phyloP scores from a whole-genome alignment of 1,284 basidiomycete species.

The Austroboletus novae-zelandiae region DNA sequence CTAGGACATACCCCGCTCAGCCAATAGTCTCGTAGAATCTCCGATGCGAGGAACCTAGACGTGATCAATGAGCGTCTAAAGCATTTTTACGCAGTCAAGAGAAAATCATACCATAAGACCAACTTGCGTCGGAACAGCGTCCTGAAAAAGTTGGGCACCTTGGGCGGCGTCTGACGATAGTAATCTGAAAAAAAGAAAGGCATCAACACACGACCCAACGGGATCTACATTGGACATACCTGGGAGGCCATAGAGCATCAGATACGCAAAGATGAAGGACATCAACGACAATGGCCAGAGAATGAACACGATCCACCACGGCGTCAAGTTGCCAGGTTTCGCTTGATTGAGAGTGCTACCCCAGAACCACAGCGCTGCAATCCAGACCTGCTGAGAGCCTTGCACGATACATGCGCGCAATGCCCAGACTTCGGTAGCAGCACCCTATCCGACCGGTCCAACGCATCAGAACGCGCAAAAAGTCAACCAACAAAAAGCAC shows the following conservation, averaged over 20 bases:
- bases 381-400: conserved; percentile 91
- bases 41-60: conserved; percentile 73
- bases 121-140: conserved; percentile 87
- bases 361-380: conserved; percentile 94
- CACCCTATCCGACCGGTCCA: conserved; percentile 49
- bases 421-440: conserved; percentile 90
- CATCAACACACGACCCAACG: conserved; percentile 3
- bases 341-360: conserved; percentile 72
- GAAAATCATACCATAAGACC: conserved; percentile 64
- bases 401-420: conserved; percentile 88
- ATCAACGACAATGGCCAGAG: conserved; percentile 81
- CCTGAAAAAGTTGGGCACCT: conserved; percentile 86
- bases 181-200: conserved; percentile 51
- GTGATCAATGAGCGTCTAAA: background rate
- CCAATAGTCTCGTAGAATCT: conserved; percentile 90
- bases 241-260: conserved; percentile 83
- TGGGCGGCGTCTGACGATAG: conserved; percentile 86
- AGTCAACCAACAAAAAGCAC: conserved; percentile 23
- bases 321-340: conserved; percentile 48
- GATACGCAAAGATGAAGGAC: conserved; percentile 74
- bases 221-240: conserved; percentile 43
- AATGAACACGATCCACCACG: conserved; percentile 82
- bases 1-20: conserved; percentile 66
- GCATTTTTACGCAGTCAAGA: background rate
- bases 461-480: conserved; percentile 9